A percentile compares a stretch with the other conserved stretches of the same genome.
Evolutionary conservation across 2,329 filamentous ascomycete genomes (phyloP).

Genomic region (Trichoderma polysporum): DNA sequence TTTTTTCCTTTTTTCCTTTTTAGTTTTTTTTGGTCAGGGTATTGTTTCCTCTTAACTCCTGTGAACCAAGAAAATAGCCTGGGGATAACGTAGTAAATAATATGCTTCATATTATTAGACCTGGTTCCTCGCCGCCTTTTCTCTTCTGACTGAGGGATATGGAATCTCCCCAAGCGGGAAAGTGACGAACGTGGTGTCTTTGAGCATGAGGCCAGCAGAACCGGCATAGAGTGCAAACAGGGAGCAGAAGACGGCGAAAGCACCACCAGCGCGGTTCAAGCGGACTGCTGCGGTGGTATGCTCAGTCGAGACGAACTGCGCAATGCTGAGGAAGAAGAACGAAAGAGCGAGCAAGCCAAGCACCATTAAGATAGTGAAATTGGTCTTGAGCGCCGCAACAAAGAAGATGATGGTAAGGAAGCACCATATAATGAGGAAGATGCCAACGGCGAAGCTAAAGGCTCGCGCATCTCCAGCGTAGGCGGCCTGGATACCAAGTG

Average conservation of each 20-base stretch:
- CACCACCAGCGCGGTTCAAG: conserved; percentile 45
- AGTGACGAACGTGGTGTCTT: conserved; percentile 42
- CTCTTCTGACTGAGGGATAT: background rate
- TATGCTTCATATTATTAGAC: background rate
- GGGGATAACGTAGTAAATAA: background rate
- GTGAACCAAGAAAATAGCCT: background rate
- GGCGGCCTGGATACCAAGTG: conserved; percentile 50
- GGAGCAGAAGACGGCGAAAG: conserved; percentile 39
- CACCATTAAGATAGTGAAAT: conserved; percentile 56
- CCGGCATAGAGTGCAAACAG: conserved; percentile 42
- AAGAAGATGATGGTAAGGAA: conserved; percentile 58
- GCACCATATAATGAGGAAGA: conserved; percentile 61
- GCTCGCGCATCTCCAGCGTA: conserved; percentile 42
- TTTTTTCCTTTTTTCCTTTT: background rate
- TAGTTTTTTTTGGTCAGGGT: background rate
- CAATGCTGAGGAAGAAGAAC: conserved; percentile 59
- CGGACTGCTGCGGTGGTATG: conserved; percentile 40
- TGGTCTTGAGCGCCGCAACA: conserved; percentile 56
- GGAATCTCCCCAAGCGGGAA: conserved; percentile 41
- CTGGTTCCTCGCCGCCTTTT: background rate
- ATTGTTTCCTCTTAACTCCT: background rate
- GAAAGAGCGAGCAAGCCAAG: conserved; percentile 59
- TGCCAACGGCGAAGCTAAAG: conserved; percentile 52
- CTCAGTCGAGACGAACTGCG: conserved; percentile 49
- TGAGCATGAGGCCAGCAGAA: conserved; percentile 41